Conservation (phyloP, 371 early-diverging fungal species). For the Apophysomyces variabilis region DNA sequence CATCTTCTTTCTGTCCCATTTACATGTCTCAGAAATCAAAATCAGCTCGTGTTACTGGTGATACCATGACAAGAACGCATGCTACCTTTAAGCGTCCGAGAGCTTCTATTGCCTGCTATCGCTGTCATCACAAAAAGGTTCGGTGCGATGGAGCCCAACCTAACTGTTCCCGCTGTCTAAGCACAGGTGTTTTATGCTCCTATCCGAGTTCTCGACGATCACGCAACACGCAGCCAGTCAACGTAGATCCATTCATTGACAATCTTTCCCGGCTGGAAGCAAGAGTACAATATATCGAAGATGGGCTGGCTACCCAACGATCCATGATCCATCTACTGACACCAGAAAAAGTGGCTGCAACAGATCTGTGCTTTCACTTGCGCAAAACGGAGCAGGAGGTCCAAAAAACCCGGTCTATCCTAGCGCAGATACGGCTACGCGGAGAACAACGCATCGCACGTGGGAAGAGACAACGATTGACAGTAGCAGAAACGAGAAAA, state of each 20-base stretch:
- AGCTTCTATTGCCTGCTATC: slow-evolving; percentile 46
- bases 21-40: slow-evolving; percentile 16
- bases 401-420: slow-evolving; percentile 44
- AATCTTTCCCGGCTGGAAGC: slow-evolving; percentile 42
- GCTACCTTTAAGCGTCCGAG: slow-evolving; percentile 39
- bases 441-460: slow-evolving; percentile 42
- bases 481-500: neutral
- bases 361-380: slow-evolving; percentile 23
- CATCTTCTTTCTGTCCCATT: slow-evolving; percentile 3
- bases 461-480: slow-evolving; percentile 24
- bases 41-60: neutral
- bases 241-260: slow-evolving; percentile 50
- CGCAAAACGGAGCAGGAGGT: slow-evolving; percentile 42
- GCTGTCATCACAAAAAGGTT: slow-evolving; percentile 51
- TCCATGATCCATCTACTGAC: slow-evolving; percentile 23
- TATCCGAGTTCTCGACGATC: slow-evolving; percentile 52
- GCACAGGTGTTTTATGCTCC: slow-evolving; percentile 43
- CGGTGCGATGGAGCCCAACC: slow-evolving; percentile 51
- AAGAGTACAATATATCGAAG: slow-evolving; percentile 41
- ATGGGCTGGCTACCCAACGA: slow-evolving; percentile 33
- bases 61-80: slow-evolving; percentile 28
- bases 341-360: slow-evolving; percentile 9
- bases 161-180: slow-evolving; percentile 44
- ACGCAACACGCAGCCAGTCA: slow-evolving; percentile 47
- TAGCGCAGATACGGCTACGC: slow-evolving; percentile 36